Base-by-base conservation (phyloP, 176 grass and related monocot species). In the Puccinellia tenuiflora region DNA sequence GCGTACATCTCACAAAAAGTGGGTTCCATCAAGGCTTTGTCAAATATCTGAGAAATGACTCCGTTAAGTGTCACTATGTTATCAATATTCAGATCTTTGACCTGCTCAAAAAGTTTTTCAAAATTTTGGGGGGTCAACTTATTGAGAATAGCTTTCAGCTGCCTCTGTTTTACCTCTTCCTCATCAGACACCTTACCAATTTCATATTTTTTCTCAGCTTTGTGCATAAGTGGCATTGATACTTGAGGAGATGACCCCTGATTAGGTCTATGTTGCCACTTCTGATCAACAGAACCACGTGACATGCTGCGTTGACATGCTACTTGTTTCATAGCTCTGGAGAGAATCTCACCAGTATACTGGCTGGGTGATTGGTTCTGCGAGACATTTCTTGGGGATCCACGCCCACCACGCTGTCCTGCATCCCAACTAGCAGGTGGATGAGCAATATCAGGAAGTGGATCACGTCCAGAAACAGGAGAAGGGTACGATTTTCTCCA, bases 1-100 rank as follows among this genome's bases (percentile, higher is more conserved):
- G 94, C 91, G 81, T 97, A 93, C 94, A 93, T 97, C 74, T 97
- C 94, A 90, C 94, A 93, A 60, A 97, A 97, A 10, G 94, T 97
- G 9, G 94, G 94, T 75, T 97, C 91, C 94, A 86, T 97, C 63
- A 97, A 86, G n/a, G 94, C 94, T 83, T 97, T 97, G 86, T 97
- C 91, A 89, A 97, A 97, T 78, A 97, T 93, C 79, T 97, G 94
- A 59, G 89, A 90, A 82, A 97, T 97, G 62, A 93, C 87, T 42
- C 94, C 89, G 40, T 33, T 87, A 64, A 97, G 86, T 54, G 94
- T 97, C 43, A 31, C 52, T 26, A 86, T 63, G 31, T 67, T 97
- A 74, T 97, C 94, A 7, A 97, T 93, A 66, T 93, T 97, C 73
- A 93, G 78, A 20, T 68, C 79, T 75, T 93, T 93, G 11, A 97